Evolutionary conservation across 176 grass and related monocot species (phyloP).

Genomic region (Aegilops bicornis): DNA sequence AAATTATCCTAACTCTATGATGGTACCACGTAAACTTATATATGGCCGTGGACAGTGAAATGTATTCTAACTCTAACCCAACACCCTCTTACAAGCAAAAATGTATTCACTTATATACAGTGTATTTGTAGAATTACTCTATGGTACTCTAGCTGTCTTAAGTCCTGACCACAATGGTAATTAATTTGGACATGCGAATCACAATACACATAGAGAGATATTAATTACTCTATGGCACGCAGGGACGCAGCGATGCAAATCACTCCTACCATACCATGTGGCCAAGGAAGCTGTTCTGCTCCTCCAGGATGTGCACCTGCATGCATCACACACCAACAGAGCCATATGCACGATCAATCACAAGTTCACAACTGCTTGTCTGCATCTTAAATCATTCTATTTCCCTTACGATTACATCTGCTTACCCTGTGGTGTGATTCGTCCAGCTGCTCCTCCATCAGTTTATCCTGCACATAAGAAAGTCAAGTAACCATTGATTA

Average conservation of each 20-base stretch:
- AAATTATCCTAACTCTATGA: too few species aligned
- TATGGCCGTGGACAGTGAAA: too few species aligned
- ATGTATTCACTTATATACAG: too few species aligned
- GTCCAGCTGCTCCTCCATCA: not conserved
- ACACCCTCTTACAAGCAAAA: too few species aligned
- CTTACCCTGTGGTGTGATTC: not conserved
- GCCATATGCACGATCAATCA: not conserved
- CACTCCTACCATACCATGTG: not conserved
- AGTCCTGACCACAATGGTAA: too few species aligned
- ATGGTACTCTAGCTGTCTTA: too few species aligned
- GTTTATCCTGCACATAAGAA: not conserved
- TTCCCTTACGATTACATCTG: not conserved
- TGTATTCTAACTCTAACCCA: too few species aligned
- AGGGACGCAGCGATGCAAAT: not conserved
- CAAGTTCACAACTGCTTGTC: not conserved
- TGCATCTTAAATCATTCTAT: not conserved
- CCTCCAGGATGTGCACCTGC: not conserved
- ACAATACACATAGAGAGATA: too few species aligned
- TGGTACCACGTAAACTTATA: too few species aligned
- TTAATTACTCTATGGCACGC: too few species aligned
- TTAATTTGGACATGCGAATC: too few species aligned
- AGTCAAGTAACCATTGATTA: not conserved
- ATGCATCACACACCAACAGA: not conserved
- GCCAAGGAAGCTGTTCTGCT: not conserved
- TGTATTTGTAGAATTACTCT: too few species aligned